Conservation (phyloP, 495 filamentous ascomycete species). For the Barbatosphaeria neglecta region DNA sequence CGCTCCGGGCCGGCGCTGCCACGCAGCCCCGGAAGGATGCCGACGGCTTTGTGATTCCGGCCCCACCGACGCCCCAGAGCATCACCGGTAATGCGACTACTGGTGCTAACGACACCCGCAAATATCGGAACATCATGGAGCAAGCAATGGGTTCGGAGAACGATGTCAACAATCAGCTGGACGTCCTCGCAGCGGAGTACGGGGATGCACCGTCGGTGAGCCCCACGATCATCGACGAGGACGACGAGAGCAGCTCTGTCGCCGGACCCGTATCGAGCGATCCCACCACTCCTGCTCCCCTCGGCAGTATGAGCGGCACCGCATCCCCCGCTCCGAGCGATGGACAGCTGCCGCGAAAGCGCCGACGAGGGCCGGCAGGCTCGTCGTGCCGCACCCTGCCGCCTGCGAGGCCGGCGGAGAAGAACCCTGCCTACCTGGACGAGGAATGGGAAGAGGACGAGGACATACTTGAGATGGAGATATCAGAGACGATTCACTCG, state of each 20-base stretch:
- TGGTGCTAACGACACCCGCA: conserved; percentile 3
- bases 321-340: neutral
- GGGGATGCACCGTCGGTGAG: conserved; percentile 16
- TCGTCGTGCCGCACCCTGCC: neutral
- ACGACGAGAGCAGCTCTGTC: conserved; percentile 20
- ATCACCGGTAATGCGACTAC: too few relatives aligned
- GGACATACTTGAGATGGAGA: conserved; percentile 33
- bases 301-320: neutral
- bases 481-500: conserved; percentile 35
- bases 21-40: conserved; percentile 7
- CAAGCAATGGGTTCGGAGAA: neutral
- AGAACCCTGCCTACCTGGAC: conserved; percentile 21
- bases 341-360: conserved; percentile 8
- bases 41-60: conserved; percentile 18
- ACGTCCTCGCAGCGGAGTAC: conserved; percentile 19
- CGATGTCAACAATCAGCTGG: conserved; percentile 8
- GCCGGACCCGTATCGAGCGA: conserved; percentile 18
- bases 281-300: conserved; percentile 7
- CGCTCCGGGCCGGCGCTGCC: neutral
- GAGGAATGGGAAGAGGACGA: conserved; percentile 39
- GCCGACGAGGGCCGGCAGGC: neutral
- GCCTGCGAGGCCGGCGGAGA: conserved; percentile 2
- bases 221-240: conserved; percentile 5
- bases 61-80: conserved; percentile 6
- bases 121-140: conserved; percentile 1